Percentiles rank a stretch among this genome's conserved stretches.
phyloP scores from a whole-genome alignment of 2,329 filamentous ascomycete species.

The Alternaria brassicae region DNA sequence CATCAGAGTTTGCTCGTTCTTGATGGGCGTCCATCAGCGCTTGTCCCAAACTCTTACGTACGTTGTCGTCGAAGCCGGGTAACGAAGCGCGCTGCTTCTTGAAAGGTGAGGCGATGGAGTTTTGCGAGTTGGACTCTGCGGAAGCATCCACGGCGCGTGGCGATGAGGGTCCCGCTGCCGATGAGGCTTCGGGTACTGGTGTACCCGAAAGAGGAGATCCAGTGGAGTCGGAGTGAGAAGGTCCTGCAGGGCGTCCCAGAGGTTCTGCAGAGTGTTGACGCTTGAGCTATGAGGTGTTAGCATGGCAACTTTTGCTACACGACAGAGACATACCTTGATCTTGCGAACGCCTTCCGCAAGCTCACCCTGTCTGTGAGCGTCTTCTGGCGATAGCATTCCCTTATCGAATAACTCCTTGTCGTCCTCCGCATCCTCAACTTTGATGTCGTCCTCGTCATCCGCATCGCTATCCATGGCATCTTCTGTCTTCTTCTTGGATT shows the following conservation, averaged over 20 bases:
- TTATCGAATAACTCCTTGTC: slow-evolving; percentile 66
- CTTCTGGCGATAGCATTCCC: slow-evolving; percentile 68
- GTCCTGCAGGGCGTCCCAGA: slow-evolving; percentile 53
- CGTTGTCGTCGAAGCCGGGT: slow-evolving; percentile 57
- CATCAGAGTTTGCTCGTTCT: slow-evolving; percentile 44
- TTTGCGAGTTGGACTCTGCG: slow-evolving; percentile 57
- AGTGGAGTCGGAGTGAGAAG: slow-evolving; percentile 33
- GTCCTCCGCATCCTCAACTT: slow-evolving; percentile 66
- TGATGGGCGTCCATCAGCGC: slow-evolving; percentile 42
- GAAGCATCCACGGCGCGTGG: slow-evolving; percentile 43
- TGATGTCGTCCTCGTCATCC: slow-evolving; percentile 71
- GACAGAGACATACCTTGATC: slow-evolving; percentile 72
- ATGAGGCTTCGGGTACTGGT: slow-evolving; percentile 25
- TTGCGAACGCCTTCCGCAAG: slow-evolving; percentile 81
- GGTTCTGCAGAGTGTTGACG: slow-evolving; percentile 78
- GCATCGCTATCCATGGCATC: slow-evolving; percentile 77
- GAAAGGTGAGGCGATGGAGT: slow-evolving; percentile 70
- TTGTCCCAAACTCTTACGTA: slow-evolving; percentile 47
- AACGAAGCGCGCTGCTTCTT: slow-evolving; percentile 76
- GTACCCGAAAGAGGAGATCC: slow-evolving; percentile 37
- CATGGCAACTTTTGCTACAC: background rate
- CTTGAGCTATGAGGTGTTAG: slow-evolving; percentile 68
- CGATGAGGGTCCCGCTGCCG: slow-evolving; percentile 31
- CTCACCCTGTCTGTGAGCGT: slow-evolving; percentile 74
- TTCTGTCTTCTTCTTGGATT: slow-evolving; percentile 60